Percentiles rank a stretch among this genome's conserved stretches.
Evolutionary conservation across 306 rosid genomes (phyloP).

Genomic region (Quercus wislizeni): DNA sequence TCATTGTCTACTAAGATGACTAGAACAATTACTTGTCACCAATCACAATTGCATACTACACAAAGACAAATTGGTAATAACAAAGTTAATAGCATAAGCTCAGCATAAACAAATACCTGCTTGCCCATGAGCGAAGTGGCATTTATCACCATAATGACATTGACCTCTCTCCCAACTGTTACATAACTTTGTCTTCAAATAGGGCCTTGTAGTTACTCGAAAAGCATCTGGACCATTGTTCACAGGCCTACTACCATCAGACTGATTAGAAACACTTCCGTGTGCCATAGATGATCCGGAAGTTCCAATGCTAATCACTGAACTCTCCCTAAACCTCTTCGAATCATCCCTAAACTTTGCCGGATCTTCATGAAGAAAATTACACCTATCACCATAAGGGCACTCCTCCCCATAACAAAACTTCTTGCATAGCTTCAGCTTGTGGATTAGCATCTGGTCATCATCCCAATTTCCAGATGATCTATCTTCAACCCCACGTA

Average conservation of each 20-base stretch:
- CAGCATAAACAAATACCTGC: slow-evolving; percentile 51
- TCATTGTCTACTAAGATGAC: background rate
- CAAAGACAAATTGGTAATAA: background rate
- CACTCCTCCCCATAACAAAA: slow-evolving; percentile 87
- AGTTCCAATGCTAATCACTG: slow-evolving; percentile 75
- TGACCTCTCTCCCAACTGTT: slow-evolving; percentile 73
- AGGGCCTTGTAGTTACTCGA: slow-evolving; percentile 40
- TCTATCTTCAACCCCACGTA: slow-evolving; percentile 44
- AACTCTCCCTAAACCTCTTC: slow-evolving; percentile 60
- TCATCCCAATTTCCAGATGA: slow-evolving; percentile 64
- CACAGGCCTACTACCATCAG: slow-evolving; percentile 44
- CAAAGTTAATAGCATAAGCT: slow-evolving; percentile 1
- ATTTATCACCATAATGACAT: slow-evolving; percentile 72
- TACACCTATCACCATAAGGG: slow-evolving; percentile 89
- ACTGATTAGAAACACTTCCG: slow-evolving; percentile 32
- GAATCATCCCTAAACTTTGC: slow-evolving; percentile 74
- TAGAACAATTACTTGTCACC: background rate
- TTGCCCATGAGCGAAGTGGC: slow-evolving; percentile 94
- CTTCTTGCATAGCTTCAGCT: slow-evolving; percentile 95
- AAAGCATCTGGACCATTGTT: slow-evolving; percentile 30
- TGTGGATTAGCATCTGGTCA: slow-evolving; percentile 80
- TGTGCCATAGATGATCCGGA: slow-evolving; percentile 43
- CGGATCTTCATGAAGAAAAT: slow-evolving; percentile 90
- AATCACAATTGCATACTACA: background rate
- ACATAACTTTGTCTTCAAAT: slow-evolving; percentile 86